These are phyloP conservation scores for Barnettozyma hawaiiensis DNA, from an alignment of 1,139 yeast species.

Conservation along the genomic window DNA sequence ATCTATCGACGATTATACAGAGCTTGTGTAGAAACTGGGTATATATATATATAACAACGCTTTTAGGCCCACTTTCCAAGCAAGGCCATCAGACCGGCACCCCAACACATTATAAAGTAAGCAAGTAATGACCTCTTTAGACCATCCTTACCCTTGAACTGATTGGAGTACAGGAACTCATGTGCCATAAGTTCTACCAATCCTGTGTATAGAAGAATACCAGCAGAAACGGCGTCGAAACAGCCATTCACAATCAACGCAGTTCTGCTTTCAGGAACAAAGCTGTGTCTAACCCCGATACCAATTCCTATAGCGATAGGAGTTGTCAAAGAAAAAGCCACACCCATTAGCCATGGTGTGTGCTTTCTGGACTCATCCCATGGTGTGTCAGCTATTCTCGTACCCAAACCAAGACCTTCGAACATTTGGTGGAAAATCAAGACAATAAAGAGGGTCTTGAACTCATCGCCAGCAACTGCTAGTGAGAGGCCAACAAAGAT, in stretches of 20 bases:
- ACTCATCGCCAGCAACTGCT: conserved; percentile 72
- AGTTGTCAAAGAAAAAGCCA: conserved; percentile 64
- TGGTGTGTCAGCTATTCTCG: conserved; percentile 66
- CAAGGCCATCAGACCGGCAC: conserved; percentile 82
- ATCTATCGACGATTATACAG: no score
- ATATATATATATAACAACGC: no score
- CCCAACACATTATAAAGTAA: conserved; percentile 46
- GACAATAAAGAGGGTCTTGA: conserved; percentile 68
- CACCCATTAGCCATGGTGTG: conserved; percentile 55
- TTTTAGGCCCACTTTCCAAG: conserved; percentile 85
- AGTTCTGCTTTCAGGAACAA: conserved; percentile 57
- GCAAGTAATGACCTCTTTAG: conserved; percentile 32
- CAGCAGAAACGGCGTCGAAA: conserved; percentile 78
- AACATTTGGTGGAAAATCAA: conserved; percentile 85
- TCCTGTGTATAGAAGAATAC: conserved; percentile 81
- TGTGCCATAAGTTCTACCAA: conserved; percentile 83
- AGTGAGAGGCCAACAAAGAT: conserved; percentile 69
- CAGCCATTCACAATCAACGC: conserved; percentile 69
- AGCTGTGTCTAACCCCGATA: conserved; percentile 66
- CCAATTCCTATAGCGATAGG: conserved; percentile 89
- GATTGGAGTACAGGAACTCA: conserved; percentile 70
- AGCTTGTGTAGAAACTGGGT: no score
- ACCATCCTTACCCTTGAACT: conserved; percentile 39
- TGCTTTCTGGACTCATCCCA: conserved; percentile 44
- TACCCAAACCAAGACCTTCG: conserved; percentile 88